A percentile compares a stretch with the other conserved stretches of the same genome.
phyloP scores from a whole-genome alignment of 192 early-diverging fungal species.

The Linnemannia hyalina region DNA sequence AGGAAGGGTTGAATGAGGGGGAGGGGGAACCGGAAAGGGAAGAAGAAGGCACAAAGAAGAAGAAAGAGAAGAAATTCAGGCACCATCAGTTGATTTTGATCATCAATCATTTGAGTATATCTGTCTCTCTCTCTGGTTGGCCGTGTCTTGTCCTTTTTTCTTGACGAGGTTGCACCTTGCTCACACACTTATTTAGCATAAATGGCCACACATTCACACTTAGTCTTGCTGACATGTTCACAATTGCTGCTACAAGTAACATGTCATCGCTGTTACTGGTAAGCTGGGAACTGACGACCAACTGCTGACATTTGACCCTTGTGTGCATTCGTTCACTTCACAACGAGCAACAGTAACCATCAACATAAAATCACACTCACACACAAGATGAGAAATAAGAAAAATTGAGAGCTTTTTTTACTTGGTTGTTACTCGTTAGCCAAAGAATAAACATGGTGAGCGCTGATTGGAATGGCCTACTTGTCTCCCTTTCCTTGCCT shows the following conservation, averaged over 20 bases:
- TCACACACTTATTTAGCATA: not conserved
- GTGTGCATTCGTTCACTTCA: not conserved
- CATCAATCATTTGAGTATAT: too few species aligned
- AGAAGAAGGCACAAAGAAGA: not conserved
- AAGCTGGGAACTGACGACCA: too few species aligned
- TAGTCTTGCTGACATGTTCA: too few species aligned
- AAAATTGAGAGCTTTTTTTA: conserved; percentile 2
- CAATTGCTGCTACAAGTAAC: too few species aligned
- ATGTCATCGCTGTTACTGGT: too few species aligned
- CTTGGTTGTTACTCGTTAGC: not conserved
- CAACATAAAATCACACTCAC: not conserved
- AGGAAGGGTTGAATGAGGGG: conserved; percentile 2
- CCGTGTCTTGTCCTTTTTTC: too few species aligned
- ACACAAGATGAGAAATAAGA: not conserved
- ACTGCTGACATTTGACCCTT: not conserved
- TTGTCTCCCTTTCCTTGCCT: too few species aligned
- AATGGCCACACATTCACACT: too few species aligned
- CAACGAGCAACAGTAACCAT: not conserved
- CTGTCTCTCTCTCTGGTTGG: too few species aligned
- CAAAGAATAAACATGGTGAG: not conserved
- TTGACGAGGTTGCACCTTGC: not conserved
- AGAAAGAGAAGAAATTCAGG: not conserved
- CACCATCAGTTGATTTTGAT: not conserved
- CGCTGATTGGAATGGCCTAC: not conserved
- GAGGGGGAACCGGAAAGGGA: conserved; percentile 13